These are phyloP conservation scores for Daldinia eschscholtzii DNA, from an alignment of 2,329 filamentous ascomycete genomes.

Conservation along the genomic window DNA sequence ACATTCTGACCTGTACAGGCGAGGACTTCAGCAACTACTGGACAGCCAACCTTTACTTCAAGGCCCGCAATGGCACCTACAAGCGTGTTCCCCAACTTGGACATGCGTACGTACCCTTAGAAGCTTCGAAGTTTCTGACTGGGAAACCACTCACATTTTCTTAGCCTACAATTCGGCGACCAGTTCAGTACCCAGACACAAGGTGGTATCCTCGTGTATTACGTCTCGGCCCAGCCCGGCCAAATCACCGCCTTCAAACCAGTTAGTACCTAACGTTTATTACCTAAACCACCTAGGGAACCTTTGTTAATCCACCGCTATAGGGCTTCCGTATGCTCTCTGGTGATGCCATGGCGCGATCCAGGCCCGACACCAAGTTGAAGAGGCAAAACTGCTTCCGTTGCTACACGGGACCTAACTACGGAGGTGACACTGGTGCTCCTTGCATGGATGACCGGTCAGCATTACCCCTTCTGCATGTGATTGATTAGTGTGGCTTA, in stretches of 20 bases:
- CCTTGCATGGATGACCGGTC: slow-evolving; percentile 60
- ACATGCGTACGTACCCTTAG: slow-evolving; percentile 65
- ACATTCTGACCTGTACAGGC: slow-evolving; percentile 30
- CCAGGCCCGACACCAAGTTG: slow-evolving; percentile 49
- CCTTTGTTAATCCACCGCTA: slow-evolving; percentile 46
- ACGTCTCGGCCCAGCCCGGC: slow-evolving; percentile 58
- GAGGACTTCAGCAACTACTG: slow-evolving; percentile 53
- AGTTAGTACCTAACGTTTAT: slow-evolving; percentile 61
- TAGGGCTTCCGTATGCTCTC: slow-evolving; percentile 64
- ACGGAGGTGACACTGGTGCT: slow-evolving; percentile 59
- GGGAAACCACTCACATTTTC: slow-evolving; percentile 26
- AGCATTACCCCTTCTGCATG: slow-evolving; percentile 53
- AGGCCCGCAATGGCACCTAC: slow-evolving; percentile 51
- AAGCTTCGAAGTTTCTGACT: not conserved
- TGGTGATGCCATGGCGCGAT: slow-evolving; percentile 56
- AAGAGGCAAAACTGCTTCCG: slow-evolving; percentile 59
- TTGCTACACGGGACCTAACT: slow-evolving; percentile 60
- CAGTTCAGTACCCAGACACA: slow-evolving; percentile 58
- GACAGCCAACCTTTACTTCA: slow-evolving; percentile 53
- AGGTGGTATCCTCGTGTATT: slow-evolving; percentile 62
- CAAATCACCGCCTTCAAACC: slow-evolving; percentile 61
- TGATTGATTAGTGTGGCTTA: slow-evolving; percentile 34
- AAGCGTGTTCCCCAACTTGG: slow-evolving; percentile 59
- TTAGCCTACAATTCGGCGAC: slow-evolving; percentile 57
- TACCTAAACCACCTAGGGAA: slow-evolving; percentile 60